These are phyloP conservation scores for Penicillium rolfsii DNA, from an alignment of 2,329 filamentous ascomycete species.

Conservation along the genomic window DNA sequence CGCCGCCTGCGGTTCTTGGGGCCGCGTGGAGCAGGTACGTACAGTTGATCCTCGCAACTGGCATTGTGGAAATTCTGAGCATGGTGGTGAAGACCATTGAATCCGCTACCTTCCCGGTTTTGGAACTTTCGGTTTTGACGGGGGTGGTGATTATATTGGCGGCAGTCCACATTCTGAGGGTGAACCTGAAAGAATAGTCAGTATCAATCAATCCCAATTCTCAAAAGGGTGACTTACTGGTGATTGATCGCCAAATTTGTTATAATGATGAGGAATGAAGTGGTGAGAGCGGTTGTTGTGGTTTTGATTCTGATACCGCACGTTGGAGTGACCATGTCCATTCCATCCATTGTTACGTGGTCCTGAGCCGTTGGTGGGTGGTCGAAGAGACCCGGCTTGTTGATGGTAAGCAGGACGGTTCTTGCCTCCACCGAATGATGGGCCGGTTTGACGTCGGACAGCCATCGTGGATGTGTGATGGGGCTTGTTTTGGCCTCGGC, in stretches of 20 bases:
- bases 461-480: slow-evolving; percentile 8
- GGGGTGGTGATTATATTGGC: background rate
- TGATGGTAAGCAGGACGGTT: slow-evolving; percentile 12
- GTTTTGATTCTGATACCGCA: background rate
- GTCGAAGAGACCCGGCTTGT: slow-evolving; percentile 9
- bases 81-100: background rate
- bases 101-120: background rate
- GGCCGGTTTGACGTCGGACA: background rate
- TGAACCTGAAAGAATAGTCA: background rate
- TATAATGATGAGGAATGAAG: background rate
- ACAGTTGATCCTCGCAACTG: background rate
- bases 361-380: slow-evolving; percentile 14
- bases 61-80: background rate
- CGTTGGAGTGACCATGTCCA: background rate
- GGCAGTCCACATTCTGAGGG: background rate
- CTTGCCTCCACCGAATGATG: slow-evolving; percentile 5
- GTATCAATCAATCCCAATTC: background rate
- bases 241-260: background rate
- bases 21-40: background rate
- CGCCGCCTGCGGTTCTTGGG: background rate
- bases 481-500: background rate
- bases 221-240: background rate
- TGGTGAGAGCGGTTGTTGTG: background rate
- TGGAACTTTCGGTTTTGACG: background rate
- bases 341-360: slow-evolving; percentile 10